Evolutionary conservation across 768 basidiomycete genomes (phyloP), one percentile per base, ranked within the genome.

Genomic region (Trametes gibbosa): DNA sequence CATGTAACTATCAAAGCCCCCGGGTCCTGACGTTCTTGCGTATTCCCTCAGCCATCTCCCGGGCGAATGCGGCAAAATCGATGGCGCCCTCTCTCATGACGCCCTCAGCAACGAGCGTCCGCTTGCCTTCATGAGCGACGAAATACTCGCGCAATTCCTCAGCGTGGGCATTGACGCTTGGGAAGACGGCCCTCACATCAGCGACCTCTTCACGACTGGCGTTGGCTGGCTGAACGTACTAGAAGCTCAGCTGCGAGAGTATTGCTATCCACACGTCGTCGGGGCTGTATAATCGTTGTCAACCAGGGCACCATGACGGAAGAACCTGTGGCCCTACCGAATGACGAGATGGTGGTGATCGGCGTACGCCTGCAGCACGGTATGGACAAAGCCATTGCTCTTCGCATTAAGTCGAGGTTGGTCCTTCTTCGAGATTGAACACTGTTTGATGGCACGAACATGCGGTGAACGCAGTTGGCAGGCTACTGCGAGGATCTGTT

Each of bases 241-340:
- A 75, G 59, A 74, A 68, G 52, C 68, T 75, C 61, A 76, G 65
- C 41, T 77, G 76, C 17, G 62, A 65, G 3, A 77, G 58, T 42
- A 79, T 78, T 0, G 76, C 73, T 3, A 76, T 66, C 78, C 81
- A 82, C 37, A 82, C 72, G 64, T 82, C 81, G 53, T 82, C 81
- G 6, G 80, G 81, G 6, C 81, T 62, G 72, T 23, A 81, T 64
- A 52, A 77, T 12, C 9, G 24, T 54, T 5, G 19, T 24, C 34
- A 9, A 2, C 12, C 46, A 41, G 0, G 1, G 1, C n/a, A n/a
- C n/a, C n/a, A n/a, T n/a, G 3, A 32, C 1, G 12, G 6, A 5
- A 19, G 17, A 5, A 8, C 17, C 13, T 16, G 0, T 3, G 14
- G 5, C 27, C 56, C 14, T 27, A 59, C 58, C 58, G 42, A 14